Percentiles rank a stretch among this genome's conserved stretches.
Conservation (phyloP, 352 stramenopile genomes). For the Pythium aquatile region DNA sequence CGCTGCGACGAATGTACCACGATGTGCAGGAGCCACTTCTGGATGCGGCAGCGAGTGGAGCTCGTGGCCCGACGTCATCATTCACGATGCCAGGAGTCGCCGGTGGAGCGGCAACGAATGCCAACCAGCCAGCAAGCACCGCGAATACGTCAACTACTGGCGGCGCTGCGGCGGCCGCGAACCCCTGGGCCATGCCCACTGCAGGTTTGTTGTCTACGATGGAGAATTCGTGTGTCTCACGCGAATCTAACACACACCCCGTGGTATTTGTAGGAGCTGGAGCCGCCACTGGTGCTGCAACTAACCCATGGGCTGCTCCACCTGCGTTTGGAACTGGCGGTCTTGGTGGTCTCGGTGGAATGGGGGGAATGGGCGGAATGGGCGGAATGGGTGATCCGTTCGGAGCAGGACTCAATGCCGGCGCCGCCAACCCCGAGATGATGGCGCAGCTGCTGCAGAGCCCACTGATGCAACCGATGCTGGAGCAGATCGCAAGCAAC, state of each 20-base stretch:
- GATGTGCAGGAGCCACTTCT: slow-evolving; percentile 96
- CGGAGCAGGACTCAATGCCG: slow-evolving; percentile 19
- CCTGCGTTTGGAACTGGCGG: slow-evolving; percentile 23
- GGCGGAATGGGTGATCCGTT: slow-evolving; percentile 9
- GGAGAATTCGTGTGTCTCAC: not conserved
- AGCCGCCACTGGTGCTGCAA: slow-evolving; percentile 20
- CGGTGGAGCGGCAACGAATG: slow-evolving; percentile 34
- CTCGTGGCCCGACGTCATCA: slow-evolving; percentile 46
- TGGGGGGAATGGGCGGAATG: slow-evolving; percentile 4
- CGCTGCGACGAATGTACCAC: slow-evolving; percentile 93
- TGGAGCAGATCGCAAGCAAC: slow-evolving; percentile 83
- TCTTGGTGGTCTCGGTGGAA: slow-evolving; percentile 22
- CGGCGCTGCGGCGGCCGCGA: slow-evolving; percentile 28
- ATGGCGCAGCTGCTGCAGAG: slow-evolving; percentile 87
- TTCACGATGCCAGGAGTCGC: slow-evolving; percentile 86
- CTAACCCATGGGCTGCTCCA: slow-evolving; percentile 50
- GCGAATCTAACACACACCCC: not conserved
- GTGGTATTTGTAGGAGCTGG: not conserved
- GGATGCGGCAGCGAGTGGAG: slow-evolving; percentile 79
- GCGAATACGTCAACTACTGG: slow-evolving; percentile 10
- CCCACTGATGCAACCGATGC: slow-evolving; percentile 79
- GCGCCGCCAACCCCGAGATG: slow-evolving; percentile 59
- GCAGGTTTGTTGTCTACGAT: slow-evolving; percentile 3
- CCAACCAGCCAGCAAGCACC: slow-evolving; percentile 16
- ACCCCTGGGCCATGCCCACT: slow-evolving; percentile 51